phyloP scores from a whole-genome alignment of 2,329 filamentous ascomycete species.

The Fonsecaea multimorphosa region DNA sequence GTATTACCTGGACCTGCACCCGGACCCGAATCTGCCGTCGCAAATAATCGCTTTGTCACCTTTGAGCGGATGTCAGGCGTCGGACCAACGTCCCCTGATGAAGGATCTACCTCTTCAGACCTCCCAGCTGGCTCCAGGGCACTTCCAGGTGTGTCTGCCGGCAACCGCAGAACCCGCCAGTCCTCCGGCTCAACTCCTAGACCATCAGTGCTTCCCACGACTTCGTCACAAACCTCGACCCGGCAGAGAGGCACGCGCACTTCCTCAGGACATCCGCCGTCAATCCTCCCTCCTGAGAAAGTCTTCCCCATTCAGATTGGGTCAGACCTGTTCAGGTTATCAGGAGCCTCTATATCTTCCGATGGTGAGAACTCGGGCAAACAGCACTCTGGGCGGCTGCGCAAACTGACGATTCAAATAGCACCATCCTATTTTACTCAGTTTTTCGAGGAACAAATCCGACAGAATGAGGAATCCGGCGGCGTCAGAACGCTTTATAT shows the following conservation, averaged over 20 bases:
- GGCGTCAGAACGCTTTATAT: constrained; percentile 85
- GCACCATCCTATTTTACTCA: constrained; percentile 96
- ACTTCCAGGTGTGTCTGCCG: constrained; percentile 15
- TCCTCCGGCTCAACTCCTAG: constrained; percentile 28
- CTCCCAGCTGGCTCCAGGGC: constrained; percentile 25
- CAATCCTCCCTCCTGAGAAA: constrained; percentile 60
- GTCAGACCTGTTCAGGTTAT: constrained; percentile 70
- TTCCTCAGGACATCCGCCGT: constrained; percentile 37
- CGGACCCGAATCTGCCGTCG: constrained; percentile 23
- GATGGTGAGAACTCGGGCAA: constrained; percentile 64
- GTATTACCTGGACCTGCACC: constrained; percentile 19
- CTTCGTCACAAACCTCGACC: constrained; percentile 28
- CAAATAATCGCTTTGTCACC: constrained; percentile 30
- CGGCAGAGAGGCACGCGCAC: constrained; percentile 31
- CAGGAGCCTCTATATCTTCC: constrained; percentile 72
- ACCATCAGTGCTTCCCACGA: constrained; percentile 18
- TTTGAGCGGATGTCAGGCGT: constrained; percentile 40
- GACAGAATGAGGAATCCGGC: constrained; percentile 65
- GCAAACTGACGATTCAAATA: constrained; percentile 56
- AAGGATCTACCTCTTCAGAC: constrained; percentile 37
- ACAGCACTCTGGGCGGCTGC: neutral
- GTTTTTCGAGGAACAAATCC: constrained; percentile 86
- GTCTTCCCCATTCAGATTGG: constrained; percentile 75
- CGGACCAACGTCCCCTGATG: constrained; percentile 36
- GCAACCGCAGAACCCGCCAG: constrained; percentile 27